phyloP scores from a whole-genome alignment of 176 grass and related monocot genomes.

The Avena insularis region DNA sequence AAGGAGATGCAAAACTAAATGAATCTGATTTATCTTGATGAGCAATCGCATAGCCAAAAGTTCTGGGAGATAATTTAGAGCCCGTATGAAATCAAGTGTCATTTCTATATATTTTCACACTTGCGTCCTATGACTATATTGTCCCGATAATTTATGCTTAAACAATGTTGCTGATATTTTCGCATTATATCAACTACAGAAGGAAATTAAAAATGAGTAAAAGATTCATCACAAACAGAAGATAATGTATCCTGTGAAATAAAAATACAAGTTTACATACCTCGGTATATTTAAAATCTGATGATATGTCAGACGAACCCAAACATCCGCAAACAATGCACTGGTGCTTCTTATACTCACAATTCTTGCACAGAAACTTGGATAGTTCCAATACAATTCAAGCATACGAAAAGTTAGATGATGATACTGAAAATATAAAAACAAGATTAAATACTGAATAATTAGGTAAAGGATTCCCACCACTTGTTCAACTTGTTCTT shows the following conservation, averaged over 20 bases:
- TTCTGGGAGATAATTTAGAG: constrained; percentile 15
- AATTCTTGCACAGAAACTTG: constrained; percentile 51
- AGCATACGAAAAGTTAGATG: constrained; percentile 5
- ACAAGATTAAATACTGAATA: constrained; percentile 26
- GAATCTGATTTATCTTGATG: neutral
- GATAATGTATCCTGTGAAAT: neutral
- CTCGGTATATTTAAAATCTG: neutral
- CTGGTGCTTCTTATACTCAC: constrained; percentile 21
- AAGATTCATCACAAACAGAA: constrained; percentile 18
- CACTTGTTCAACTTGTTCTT: constrained; percentile 33
- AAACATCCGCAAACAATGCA: constrained; percentile 17
- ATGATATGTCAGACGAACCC: neutral
- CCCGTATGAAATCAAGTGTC: neutral
- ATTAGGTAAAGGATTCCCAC: constrained; percentile 17
- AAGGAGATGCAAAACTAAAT: neutral
- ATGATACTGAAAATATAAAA: constrained; percentile 11
- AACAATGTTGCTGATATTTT: neutral
- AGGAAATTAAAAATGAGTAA: constrained; percentile 8
- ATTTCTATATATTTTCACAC: neutral
- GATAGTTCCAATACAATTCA: constrained; percentile 36
- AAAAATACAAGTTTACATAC: constrained; percentile 26
- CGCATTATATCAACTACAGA: neutral
- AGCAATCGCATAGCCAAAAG: neutral
- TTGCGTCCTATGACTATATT: neutral
- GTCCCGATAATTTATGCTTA: neutral